A percentile compares a stretch with the other conserved stretches of the same genome.
Conservation (phyloP, 306 rosid species). For the Medicago ruthenica region DNA sequence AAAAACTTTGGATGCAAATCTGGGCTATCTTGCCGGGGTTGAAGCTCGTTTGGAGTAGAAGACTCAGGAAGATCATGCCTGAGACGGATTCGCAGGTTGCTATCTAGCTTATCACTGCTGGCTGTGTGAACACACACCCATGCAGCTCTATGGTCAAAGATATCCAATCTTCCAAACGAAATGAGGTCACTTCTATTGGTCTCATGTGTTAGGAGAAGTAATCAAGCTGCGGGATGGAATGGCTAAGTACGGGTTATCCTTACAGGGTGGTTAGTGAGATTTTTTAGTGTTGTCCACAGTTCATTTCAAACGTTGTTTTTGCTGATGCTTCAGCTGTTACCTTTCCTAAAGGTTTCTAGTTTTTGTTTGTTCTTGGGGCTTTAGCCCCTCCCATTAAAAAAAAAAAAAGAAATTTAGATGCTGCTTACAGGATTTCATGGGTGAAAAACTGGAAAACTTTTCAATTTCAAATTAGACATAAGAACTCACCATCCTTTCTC, state of each 20-base stretch:
- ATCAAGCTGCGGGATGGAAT: neutral
- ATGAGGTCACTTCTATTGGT: neutral
- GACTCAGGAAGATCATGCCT: neutral
- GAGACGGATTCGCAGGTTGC: neutral
- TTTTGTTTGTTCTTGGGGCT: neutral
- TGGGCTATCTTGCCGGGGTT: neutral
- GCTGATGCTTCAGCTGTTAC: neutral
- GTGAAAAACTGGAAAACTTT: slow-evolving; percentile 9
- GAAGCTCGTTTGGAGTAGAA: neutral
- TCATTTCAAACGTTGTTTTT: neutral
- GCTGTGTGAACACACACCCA: neutral
- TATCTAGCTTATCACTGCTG: neutral
- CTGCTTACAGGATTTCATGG: slow-evolving; percentile 1
- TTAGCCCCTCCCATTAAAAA: neutral
- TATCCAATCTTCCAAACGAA: neutral
- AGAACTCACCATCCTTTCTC: slow-evolving; percentile 92
- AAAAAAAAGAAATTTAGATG: neutral
- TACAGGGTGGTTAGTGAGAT: neutral
- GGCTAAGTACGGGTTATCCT: neutral
- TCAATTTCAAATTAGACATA: slow-evolving; percentile 29
- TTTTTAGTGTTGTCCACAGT: neutral
- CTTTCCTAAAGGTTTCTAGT: neutral
- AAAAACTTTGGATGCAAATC: neutral
- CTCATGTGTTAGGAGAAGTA: neutral
- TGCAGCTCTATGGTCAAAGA: neutral